phyloP scores from a whole-genome alignment of 768 basidiomycete species.

The Suillus lakei region DNA sequence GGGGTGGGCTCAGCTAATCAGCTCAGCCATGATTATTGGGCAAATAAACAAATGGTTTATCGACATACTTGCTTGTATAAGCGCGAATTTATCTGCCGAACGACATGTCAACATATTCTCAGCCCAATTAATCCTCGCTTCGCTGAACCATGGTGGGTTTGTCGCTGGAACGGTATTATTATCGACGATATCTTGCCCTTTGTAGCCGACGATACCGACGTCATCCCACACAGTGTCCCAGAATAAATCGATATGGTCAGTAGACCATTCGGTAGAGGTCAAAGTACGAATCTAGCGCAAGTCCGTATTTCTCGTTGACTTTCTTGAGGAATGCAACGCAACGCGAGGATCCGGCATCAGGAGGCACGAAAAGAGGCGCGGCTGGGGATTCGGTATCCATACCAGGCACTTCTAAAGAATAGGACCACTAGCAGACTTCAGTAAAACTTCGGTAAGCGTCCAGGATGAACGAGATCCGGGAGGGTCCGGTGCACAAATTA shows the following conservation, averaged over 20 bases:
- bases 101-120: constrained; percentile 77
- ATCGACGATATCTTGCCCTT: constrained; percentile 66
- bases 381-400: neutral
- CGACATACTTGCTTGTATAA: constrained; percentile 71
- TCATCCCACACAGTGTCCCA: constrained; percentile 80
- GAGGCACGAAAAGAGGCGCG: constrained; percentile 44
- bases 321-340: constrained; percentile 52
- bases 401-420: neutral
- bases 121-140: constrained; percentile 76
- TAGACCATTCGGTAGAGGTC: constrained; percentile 76
- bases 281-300: constrained; percentile 55
- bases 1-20: constrained; percentile 64
- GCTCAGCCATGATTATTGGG: neutral
- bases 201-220: constrained; percentile 62
- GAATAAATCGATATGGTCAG: constrained; percentile 60
- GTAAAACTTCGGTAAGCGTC: neutral
- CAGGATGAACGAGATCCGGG: neutral
- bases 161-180: constrained; percentile 51
- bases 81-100: constrained; percentile 59
- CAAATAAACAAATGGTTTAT: constrained; percentile 20
- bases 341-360: constrained; percentile 45
- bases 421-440: neutral
- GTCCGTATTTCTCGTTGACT: constrained; percentile 52
- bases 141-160: constrained; percentile 75
- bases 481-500: neutral